A percentile compares a stretch with the other conserved stretches of the same genome.
Conservation (phyloP, 768 basidiomycete genomes). For the Mycena filopes region DNA sequence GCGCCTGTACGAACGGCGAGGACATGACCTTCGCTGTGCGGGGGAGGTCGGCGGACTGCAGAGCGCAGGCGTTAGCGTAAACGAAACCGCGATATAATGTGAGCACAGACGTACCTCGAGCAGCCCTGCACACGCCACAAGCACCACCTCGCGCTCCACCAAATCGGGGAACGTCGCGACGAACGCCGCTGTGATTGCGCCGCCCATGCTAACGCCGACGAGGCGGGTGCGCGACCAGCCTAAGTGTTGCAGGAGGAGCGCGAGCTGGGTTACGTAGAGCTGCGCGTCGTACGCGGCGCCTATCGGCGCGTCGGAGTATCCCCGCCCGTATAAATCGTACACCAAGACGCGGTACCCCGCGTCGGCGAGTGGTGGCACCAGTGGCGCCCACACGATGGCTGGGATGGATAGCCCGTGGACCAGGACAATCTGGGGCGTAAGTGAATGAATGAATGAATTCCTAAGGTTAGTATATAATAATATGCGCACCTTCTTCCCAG, state of each 20-base stretch:
- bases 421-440: constrained; percentile 68
- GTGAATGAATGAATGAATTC: not conserved
- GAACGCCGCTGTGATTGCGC: constrained; percentile 78
- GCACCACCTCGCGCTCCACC: constrained; percentile 69
- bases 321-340: constrained; percentile 85
- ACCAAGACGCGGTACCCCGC: constrained; percentile 79
- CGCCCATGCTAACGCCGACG: constrained; percentile 85
- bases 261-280: constrained; percentile 82
- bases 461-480: too few species aligned
- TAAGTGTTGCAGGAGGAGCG: constrained; percentile 82
- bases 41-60: constrained; percentile 71
- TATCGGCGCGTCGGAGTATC: constrained; percentile 78
- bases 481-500: constrained; percentile 68
- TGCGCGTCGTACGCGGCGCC: constrained; percentile 67
- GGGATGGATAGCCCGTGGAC: constrained; percentile 85
- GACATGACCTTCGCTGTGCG: constrained; percentile 84
- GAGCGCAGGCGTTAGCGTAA: too few species aligned
- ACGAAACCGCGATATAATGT: not conserved
- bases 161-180: constrained; percentile 77
- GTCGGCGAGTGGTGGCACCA: constrained; percentile 71
- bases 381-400: constrained; percentile 80
- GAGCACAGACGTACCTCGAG: constrained; percentile 59
- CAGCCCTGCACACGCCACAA: constrained; percentile 77
- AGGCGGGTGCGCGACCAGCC: constrained; percentile 73
- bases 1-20: constrained; percentile 74